Evolutionary conservation across 2,329 filamentous ascomycete genomes (phyloP), one percentile per base, ranked within the genome.

Genomic region (Neonectria ditissima): DNA sequence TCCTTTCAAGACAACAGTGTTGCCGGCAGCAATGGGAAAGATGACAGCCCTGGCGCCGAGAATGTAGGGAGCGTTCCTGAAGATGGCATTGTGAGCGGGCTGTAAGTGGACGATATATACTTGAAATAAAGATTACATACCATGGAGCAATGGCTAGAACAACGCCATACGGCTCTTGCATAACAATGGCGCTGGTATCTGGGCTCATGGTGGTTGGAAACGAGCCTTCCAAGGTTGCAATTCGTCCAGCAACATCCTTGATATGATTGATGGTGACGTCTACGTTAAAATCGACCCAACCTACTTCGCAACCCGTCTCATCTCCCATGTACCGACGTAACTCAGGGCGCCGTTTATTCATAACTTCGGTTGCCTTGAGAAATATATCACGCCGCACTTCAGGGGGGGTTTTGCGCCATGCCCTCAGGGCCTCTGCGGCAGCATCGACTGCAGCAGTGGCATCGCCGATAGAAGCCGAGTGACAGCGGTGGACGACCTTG

Each of bases 141-240:
- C 93, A 97, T 10, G 93, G 92, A 2, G 91, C 92, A 76, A 97
- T 93, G 3, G 88, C 89, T 30, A 97, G 80, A 16, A 94, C 84
- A 8, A 96, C 92, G 1, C 93, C 93, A 70, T 88, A 93, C 0
- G 93, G 92, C 78, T 94, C 91, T 74, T 89, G 90, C 67, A 90
- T 79, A 4, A 97, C 80, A 68, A 96, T 81, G 0, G 89, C 92
- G 22, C 65, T 82, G 26, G 73, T 69, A 30, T 69, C 65, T 3
- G 77, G 69, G 32, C 79, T 74, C 32, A 62, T 64, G 3, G 75
- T 70, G 9, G 70, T 50, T 10, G 82, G 79, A 28, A 82, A 77
- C 7, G 73, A 75, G 6, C 80, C 82, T 59, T 76, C 71, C 10
- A 83, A 53, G 11, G 76, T 75, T 11, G 73, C 69, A 22, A 85